Percentiles rank a stretch among this genome's conserved stretches.
These are phyloP conservation scores for Cystobasidium tubakii DNA, from an alignment of 768 basidiomycete genomes.

Conservation along the genomic window DNA sequence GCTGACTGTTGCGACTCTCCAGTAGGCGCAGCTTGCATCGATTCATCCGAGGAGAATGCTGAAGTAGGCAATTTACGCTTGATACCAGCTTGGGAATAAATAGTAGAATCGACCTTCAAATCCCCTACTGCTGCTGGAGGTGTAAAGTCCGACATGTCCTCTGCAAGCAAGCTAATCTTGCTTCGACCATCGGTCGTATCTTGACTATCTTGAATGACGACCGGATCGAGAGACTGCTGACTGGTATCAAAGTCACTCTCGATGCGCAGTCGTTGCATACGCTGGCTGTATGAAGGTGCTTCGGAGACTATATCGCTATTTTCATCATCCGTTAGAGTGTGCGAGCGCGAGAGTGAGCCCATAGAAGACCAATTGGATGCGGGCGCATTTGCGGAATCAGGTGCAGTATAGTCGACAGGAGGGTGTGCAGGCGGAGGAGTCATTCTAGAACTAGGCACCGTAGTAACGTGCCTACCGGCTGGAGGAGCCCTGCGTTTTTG, in stretches of 20 bases:
- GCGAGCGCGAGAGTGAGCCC: neutral
- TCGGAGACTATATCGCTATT: conserved; percentile 3
- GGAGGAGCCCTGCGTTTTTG: neutral
- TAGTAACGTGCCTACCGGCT: neutral
- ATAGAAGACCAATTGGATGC: conserved; percentile 1
- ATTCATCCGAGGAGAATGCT: conserved; percentile 18
- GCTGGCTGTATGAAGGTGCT: conserved; percentile 8
- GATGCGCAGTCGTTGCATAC: neutral
- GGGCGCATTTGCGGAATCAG: neutral
- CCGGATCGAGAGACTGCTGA: neutral
- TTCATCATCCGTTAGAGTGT: neutral
- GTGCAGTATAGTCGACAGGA: neutral
- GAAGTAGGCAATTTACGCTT: conserved; percentile 24
- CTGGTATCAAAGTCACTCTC: neutral
- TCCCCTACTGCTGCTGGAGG: neutral
- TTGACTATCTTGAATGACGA: conserved; percentile 3
- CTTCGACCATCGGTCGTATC: neutral
- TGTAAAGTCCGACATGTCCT: neutral
- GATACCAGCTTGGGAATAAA: conserved; percentile 9
- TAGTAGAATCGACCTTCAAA: neutral
- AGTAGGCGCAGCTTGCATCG: neutral
- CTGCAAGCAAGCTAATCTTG: neutral
- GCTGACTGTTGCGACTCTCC: conserved; percentile 1
- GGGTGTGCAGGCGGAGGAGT: neutral
- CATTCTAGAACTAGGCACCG: neutral